Base-by-base conservation (phyloP, 805 yeast species). In the Komagataella pseudopastoris region DNA sequence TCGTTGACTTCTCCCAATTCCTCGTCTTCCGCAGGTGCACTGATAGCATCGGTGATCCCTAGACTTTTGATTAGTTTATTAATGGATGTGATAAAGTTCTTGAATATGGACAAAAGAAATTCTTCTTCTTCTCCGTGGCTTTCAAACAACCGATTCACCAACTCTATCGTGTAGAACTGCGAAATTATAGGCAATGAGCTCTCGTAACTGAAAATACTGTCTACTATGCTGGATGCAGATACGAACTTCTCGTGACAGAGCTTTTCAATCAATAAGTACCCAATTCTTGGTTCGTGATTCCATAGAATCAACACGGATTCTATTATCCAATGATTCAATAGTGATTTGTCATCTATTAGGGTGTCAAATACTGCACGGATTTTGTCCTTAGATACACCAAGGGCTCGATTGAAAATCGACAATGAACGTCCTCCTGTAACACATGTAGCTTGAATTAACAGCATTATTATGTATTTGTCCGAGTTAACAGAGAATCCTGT, bases 401-500 rank as follows among this genome's bases (percentile, higher is more conserved):
- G 51, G 4, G 68, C 67, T 6, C 76, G 78, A 54, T 77, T 78
- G 44, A 83, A 81, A 59, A 85, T 89, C 0, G 91, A 87, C 46
- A 90, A 75, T 0, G 97, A 90, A 62, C 97, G 77, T 48, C 88
- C 83, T 12, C 98, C 97, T 53, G 88, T 82, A 57, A 82, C 82
- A 48, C 91, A 85, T 50, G 88, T 74, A 0, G 84, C 72, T 60
- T 87, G 91, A 59, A 83, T 74, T 12, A 88, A 65, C 14, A 86
- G 67, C 24, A 83, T 77, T 16, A 85, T 70, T 44, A 83, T 63
- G 51, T 83, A 72, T 58, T 67, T 65, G 23, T 70, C 69, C 46
- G 70, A 58, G 46, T 70, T 64, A 1, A 63, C 63, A n/a, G 61
- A 59, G 23, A 57, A 48, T 12, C 45, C 48, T 1, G 50, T 51